phyloP scores from a whole-genome alignment of 345 rosid species.

The Gossypium bickii region DNA sequence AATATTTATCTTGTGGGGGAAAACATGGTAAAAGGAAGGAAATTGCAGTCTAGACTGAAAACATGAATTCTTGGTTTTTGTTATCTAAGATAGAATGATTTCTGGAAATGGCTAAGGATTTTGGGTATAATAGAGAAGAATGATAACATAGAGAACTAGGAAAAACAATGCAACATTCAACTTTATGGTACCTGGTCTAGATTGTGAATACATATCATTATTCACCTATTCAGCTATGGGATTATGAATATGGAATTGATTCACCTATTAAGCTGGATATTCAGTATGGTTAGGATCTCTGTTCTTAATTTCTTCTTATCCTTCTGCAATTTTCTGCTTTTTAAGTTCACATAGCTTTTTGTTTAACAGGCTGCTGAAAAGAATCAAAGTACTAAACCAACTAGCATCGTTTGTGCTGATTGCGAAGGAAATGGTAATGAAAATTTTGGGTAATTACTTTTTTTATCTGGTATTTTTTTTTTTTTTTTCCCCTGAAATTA shows the following conservation, averaged over 20 bases:
- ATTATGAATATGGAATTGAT: not conserved
- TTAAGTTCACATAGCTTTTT: conserved; percentile 3
- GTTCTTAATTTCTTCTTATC: not conserved
- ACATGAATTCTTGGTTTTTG: not conserved
- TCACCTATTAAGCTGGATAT: not conserved
- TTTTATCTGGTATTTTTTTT: not conserved
- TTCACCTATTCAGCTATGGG: not conserved
- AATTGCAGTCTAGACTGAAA: not conserved
- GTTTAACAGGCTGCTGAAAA: conserved; percentile 48
- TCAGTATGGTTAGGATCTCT: not conserved
- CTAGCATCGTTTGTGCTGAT: conserved; percentile 64
- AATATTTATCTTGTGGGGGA: not conserved
- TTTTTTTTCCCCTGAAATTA: not conserved
- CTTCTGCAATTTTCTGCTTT: not conserved
- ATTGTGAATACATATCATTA: not conserved
- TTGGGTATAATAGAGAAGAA: not conserved
- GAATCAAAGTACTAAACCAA: conserved; percentile 28
- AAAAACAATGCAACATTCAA: not conserved
- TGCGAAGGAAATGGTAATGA: conserved; percentile 66
- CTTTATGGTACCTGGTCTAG: not conserved
- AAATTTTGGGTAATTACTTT: not conserved
- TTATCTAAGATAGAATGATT: not conserved
- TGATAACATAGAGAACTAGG: not conserved
- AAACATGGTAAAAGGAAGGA: not conserved
- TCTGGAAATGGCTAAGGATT: conserved; percentile 6